Evolutionary conservation across 139 green algal species (phyloP).

Genomic region (Chlorella sp.): DNA sequence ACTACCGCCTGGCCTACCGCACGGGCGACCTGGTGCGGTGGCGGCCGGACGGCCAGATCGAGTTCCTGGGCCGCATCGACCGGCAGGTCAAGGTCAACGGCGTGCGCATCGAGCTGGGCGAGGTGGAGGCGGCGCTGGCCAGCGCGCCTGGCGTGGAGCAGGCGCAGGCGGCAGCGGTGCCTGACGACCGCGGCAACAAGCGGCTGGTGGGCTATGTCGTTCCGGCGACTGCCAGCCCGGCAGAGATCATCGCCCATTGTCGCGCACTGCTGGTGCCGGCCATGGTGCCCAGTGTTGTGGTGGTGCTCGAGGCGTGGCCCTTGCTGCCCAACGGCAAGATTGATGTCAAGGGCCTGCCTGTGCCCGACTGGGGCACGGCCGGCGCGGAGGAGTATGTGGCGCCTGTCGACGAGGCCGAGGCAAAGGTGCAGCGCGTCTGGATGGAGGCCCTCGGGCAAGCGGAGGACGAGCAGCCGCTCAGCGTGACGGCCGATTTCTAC

Average conservation of each 20-base stretch:
- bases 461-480: no score
- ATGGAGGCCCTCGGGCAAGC: no score
- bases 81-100: constrained; percentile 60
- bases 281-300: constrained; percentile 37
- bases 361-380: not conserved
- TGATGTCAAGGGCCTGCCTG: constrained; percentile 7
- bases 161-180: not conserved
- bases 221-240: not conserved
- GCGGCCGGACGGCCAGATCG: no score
- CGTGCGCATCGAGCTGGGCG: constrained; percentile 59
- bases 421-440: no score
- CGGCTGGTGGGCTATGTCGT: constrained; percentile 31
- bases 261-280: not conserved
- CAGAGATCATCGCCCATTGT: not conserved
- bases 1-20: no score
- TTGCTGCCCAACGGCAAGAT: constrained; percentile 38
- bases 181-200: not conserved
- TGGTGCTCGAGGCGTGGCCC: constrained; percentile 27
- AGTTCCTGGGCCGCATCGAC: no score
- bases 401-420: not conserved
- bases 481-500: no score
- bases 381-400: not conserved
- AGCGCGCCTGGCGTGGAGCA: constrained; percentile 1
- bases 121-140: constrained; percentile 48
- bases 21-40: no score